Base-by-base conservation (phyloP, 257 asterid genomes). In the Rehmannia glutinosa region DNA sequence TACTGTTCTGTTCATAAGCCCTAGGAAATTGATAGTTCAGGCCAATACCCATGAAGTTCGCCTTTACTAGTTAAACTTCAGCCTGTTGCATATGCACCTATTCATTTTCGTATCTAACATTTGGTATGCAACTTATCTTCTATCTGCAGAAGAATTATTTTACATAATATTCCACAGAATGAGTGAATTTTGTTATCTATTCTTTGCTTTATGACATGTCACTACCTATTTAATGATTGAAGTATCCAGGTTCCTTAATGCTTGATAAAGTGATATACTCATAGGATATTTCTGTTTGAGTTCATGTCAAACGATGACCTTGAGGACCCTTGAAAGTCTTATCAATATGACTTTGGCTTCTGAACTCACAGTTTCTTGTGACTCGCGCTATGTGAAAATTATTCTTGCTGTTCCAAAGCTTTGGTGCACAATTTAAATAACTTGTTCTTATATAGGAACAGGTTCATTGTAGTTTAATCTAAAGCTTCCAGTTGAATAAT, bases 171-270 rank as follows among this genome's bases (percentile, higher is more conserved):
- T 47, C 27, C 46, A 28, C 9, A 8, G 15, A 15, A 8, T 33
- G 30, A 57, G 27, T 63, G 19, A 17, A 10, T 8, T 51, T 12
- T 50, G 16, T 52, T 46, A 32, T 43, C 21, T 63, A 12, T 7
- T 55, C 19, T 50, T 62, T 71, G 47, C 33, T 71, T 62, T 52
- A 23, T 41, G 17, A 23, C 62, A 62, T 38, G 54, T 27, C 64
- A 39, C 59, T 30, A 16, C 9, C 67, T 30, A 13, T 62, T 39
- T 63, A 25, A 39, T 32, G 38, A 56, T 51, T 51, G 23, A 65
- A 43, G 35, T 43, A 53, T 53, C 59, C 59, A 46, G 59, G 46
- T 62, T 27, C 33, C 51, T 8, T 61, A 50, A 4, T 13, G 64
- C 21, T 58, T 50, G 1, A 15, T 49, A 19, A 33, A 70, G 15